phyloP scores from a whole-genome alignment of 441 rosid genomes.

The Viola pubescens region DNA sequence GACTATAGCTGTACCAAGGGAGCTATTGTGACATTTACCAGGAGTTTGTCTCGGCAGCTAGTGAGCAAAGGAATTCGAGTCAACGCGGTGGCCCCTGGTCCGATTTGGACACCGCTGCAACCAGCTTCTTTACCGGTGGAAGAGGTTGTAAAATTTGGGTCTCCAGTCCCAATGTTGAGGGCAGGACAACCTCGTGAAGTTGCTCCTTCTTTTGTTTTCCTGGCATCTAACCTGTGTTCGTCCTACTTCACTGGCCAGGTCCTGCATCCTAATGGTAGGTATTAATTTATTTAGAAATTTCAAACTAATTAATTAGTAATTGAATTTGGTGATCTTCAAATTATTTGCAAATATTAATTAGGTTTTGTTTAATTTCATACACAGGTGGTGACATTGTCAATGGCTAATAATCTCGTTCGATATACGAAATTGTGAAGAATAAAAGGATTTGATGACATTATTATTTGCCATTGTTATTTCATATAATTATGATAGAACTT shows the following conservation, averaged over 20 bases:
- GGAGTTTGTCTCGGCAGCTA: slow-evolving; percentile 31
- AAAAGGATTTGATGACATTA: no score
- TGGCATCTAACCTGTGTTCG: slow-evolving; percentile 40
- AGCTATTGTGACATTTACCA: slow-evolving; percentile 42
- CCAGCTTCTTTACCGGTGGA: slow-evolving; percentile 36
- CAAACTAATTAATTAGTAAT: no score
- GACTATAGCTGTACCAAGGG: slow-evolving; percentile 15
- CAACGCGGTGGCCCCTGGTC: slow-evolving; percentile 42
- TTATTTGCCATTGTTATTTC: no score
- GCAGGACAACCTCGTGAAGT: slow-evolving; percentile 43
- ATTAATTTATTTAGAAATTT: no score
- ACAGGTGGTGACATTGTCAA: no score
- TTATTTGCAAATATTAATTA: no score
- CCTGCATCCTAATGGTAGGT: slow-evolving; percentile 42
- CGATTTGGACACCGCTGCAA: slow-evolving; percentile 44
- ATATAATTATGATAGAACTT: no score
- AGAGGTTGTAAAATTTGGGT: slow-evolving; percentile 21
- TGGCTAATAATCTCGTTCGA: no score
- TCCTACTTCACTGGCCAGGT: slow-evolving; percentile 53
- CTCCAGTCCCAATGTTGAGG: slow-evolving; percentile 37
- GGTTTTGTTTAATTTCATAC: no score
- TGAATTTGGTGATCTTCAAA: no score
- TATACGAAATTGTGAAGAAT: no score
- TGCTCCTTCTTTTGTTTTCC: slow-evolving; percentile 39
- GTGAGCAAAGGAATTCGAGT: slow-evolving; percentile 35